A percentile compares a stretch with the other conserved stretches of the same genome.
Evolutionary conservation across 371 early-diverging fungal genomes (phyloP).

Genomic region (Mortierella sp.): DNA sequence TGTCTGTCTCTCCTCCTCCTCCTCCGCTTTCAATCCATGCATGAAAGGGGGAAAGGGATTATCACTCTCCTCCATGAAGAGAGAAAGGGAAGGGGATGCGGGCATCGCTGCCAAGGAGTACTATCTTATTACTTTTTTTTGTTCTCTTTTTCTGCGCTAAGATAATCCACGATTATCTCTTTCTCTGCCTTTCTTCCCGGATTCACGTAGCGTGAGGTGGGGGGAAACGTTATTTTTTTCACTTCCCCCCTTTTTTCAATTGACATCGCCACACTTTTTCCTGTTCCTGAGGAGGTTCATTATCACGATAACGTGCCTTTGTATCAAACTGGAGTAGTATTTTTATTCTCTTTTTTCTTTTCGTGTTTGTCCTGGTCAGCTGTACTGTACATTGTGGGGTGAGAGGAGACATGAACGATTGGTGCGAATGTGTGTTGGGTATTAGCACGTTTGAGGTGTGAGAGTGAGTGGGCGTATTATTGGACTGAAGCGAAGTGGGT

Average conservation of each 20-base stretch:
- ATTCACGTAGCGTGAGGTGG: not conserved
- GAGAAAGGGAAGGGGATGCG: not conserved
- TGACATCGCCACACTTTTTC: not conserved
- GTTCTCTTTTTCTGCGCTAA: not conserved
- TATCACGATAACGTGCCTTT: not conserved
- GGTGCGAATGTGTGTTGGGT: not conserved
- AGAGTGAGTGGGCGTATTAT: not conserved
- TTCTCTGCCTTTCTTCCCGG: too few species aligned
- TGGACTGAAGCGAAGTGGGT: not conserved
- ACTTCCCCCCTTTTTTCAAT: not conserved
- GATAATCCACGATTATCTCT: not conserved
- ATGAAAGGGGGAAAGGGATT: too few species aligned
- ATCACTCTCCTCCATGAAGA: not conserved
- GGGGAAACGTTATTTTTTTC: too few species aligned
- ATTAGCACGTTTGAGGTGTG: not conserved
- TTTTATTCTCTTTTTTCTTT: not conserved
- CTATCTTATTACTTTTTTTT: too few species aligned
- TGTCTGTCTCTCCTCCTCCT: not conserved
- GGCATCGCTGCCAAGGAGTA: not conserved
- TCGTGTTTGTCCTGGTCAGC: not conserved
- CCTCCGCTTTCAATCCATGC: too few species aligned
- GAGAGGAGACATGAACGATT: not conserved
- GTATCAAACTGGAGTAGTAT: not conserved
- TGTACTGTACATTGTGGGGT: not conserved
- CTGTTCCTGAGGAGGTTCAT: not conserved